Conservation (phyloP, 495 filamentous ascomycete genomes). For the Penicillium mononematosum region DNA sequence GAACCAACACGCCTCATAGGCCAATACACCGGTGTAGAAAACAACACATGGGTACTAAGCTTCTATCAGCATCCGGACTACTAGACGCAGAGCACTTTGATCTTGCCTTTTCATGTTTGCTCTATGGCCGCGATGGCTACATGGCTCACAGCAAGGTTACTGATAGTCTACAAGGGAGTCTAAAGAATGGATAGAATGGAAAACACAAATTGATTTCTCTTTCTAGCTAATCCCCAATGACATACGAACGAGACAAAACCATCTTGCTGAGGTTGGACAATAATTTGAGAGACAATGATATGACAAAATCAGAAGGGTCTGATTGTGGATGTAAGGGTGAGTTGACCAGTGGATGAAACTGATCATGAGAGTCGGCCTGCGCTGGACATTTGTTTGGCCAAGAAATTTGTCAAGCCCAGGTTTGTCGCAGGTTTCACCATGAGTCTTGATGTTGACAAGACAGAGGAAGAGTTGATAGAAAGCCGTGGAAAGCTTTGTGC, state of each 20-base stretch:
- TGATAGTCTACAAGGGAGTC: not conserved
- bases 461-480: not conserved
- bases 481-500: not conserved
- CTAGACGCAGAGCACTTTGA: too few relatives aligned
- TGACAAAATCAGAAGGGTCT: not conserved
- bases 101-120: too few relatives aligned
- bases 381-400: not conserved
- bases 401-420: not conserved
- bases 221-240: not conserved
- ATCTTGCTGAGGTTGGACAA: not conserved
- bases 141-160: too few relatives aligned
- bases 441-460: not conserved
- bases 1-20: too few relatives aligned
- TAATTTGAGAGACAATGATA: not conserved
- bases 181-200: not conserved
- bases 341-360: not conserved
- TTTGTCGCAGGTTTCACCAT: not conserved
- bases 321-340: not conserved
- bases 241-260: not conserved
- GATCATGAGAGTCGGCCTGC: not conserved
- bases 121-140: too few relatives aligned
- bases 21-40: too few relatives aligned
- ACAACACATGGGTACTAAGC: too few relatives aligned
- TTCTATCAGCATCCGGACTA: too few relatives aligned
- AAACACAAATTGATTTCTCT: not conserved